Evolutionary conservation across 108 stramenopile genomes (phyloP), one percentile per base, ranked within the genome.

Genomic region (Skeletonema marinoi): DNA sequence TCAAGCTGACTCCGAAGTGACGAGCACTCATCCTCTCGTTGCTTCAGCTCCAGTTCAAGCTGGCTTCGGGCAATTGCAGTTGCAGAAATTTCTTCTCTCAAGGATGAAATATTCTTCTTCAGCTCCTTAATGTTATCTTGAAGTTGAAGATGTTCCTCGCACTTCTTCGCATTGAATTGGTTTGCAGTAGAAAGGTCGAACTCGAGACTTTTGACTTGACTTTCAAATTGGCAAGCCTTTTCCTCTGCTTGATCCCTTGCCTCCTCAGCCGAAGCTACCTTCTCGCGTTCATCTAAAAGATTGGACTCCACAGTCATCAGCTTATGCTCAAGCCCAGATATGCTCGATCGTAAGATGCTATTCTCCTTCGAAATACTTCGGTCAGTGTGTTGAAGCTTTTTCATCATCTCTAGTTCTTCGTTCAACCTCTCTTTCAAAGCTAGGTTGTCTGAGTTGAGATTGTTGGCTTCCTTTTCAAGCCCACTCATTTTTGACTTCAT

Each of bases 71-170:
- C 30, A 54, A 77, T 77, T 2, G 76, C 76, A 56, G 68, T 35
- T 17, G 76, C 59, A 39, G 76, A 77, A 19, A 77, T 77, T 70
- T 77, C 76, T 61, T 70, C 76, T 41, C 68, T 39, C 35, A 77
- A 68, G 10, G 68, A 77, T 16, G 48, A 19, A 8, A 77, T 70
- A 10, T 60, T 77, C 17, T 17, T 61, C 50, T 77, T 77, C 76
- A 69, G 21, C 56, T 77, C 76, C 35, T 35, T 35, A 35, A 64
- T 56, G 2, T 70, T 42, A 35, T 64, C 36, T 31, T 70, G 65
- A 11, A 77, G 30, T 10, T 68, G 76, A 4, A 64, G 14, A 25
- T 77, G 68, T 13, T 70, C 68, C 12, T 69, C 54, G 19, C 63
- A 32, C 39, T 64, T 60, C 68, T 46, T 77, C 11, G 44, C 19